Percentiles rank a stretch among this genome's conserved stretches.
Conservation (phyloP, 2,329 filamentous ascomycete genomes). For the Lojkania enalia region DNA sequence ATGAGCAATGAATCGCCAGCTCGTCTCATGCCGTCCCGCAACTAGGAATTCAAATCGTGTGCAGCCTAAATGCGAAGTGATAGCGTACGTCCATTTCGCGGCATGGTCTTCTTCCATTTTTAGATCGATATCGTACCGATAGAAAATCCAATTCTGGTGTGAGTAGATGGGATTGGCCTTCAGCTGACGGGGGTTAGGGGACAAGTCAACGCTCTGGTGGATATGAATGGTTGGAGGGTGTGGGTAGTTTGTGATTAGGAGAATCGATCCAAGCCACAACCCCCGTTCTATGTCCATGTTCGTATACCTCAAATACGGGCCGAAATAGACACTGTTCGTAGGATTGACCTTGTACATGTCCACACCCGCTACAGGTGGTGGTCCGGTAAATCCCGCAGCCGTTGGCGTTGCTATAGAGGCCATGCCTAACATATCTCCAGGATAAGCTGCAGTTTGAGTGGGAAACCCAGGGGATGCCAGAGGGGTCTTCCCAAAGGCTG, state of each 20-base stretch:
- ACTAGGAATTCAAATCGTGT: constrained; percentile 98
- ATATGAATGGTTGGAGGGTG: constrained; percentile 96
- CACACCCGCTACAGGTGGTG: constrained; percentile 84
- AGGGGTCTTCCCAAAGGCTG: constrained; percentile 59
- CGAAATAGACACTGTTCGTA: constrained; percentile 97
- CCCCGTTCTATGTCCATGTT: constrained; percentile 97
- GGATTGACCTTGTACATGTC: constrained; percentile 93
- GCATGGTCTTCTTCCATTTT: constrained; percentile 79
- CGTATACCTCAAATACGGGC: constrained; percentile 90
- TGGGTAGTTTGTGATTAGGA: constrained; percentile 86
- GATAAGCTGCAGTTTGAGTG: constrained; percentile 80
- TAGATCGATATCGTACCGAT: constrained; percentile 89
- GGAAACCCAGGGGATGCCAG: constrained; percentile 81
- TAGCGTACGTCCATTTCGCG: constrained; percentile 95
- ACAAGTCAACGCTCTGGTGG: constrained; percentile 86
- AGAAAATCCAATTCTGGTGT: constrained; percentile 94
- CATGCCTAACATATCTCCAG: constrained; percentile 83
- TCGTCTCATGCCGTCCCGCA: constrained; percentile 84
- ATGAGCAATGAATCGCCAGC: constrained; percentile 94
- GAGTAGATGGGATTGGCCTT: constrained; percentile 80
- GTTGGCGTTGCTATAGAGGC: constrained; percentile 73
- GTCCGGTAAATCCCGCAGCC: constrained; percentile 80
- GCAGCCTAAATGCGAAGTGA: constrained; percentile 94
- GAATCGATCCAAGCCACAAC: constrained; percentile 88
- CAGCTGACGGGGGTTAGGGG: constrained; percentile 87